Evolutionary conservation across 768 basidiomycete species (phyloP).

Genomic region (Psilocybe subaeruginosa): DNA sequence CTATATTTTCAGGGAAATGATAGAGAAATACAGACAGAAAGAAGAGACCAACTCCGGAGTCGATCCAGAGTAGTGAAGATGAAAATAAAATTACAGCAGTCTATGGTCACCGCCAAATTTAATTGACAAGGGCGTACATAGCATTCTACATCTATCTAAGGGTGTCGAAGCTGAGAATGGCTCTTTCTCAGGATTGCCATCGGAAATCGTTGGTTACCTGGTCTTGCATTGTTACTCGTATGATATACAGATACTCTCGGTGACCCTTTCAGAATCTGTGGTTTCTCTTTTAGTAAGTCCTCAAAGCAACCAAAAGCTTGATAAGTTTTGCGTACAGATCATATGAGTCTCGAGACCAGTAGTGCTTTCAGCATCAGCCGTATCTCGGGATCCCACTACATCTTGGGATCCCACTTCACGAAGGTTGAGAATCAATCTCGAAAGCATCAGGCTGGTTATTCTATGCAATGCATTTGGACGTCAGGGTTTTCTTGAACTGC

Average conservation of each 20-base stretch:
- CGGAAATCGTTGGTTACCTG: neutral
- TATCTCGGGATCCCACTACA: neutral
- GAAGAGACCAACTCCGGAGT: too few relatives aligned
- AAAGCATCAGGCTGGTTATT: constrained; percentile 4
- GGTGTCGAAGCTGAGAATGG: too few relatives aligned
- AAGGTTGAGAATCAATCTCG: constrained; percentile 2
- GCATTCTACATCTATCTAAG: neutral
- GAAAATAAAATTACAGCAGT: too few relatives aligned
- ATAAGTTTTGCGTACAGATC: neutral
- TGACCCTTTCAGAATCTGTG: neutral
- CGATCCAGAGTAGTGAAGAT: too few relatives aligned
- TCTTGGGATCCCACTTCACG: neutral
- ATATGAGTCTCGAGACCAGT: neutral
- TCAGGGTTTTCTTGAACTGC: too few relatives aligned
- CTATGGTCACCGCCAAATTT: too few relatives aligned
- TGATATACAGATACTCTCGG: neutral
- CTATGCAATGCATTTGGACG: neutral
- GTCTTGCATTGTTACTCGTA: neutral
- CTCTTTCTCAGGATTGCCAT: neutral
- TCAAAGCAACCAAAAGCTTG: too few relatives aligned
- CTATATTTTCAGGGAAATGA: neutral
- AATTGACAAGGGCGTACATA: neutral
- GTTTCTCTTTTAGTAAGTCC: neutral
- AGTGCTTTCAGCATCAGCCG: neutral
- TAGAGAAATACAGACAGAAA: neutral